phyloP scores from a whole-genome alignment of 1,284 basidiomycete species.

The Gomphus bonarii region DNA sequence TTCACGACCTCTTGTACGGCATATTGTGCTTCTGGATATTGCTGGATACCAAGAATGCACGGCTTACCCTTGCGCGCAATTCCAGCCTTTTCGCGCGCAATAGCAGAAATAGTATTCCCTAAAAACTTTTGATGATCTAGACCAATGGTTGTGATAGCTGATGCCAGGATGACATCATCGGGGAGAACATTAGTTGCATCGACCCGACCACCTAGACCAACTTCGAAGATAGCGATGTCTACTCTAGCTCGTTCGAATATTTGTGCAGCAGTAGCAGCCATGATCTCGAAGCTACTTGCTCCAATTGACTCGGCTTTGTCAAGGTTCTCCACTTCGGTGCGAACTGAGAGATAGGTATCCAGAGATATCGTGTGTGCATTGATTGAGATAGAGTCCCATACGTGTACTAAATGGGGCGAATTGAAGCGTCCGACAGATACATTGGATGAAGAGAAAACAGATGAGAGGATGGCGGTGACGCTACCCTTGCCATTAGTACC shows the following conservation, averaged over 20 bases:
- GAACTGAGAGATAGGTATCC: constrained; percentile 40
- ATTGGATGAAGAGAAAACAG: constrained; percentile 49
- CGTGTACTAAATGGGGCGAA: constrained; percentile 80
- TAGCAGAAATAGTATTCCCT: constrained; percentile 65
- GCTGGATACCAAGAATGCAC: constrained; percentile 70
- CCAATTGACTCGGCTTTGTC: constrained; percentile 35
- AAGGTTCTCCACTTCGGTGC: constrained; percentile 39
- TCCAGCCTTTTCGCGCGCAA: constrained; percentile 77
- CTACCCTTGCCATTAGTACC: constrained; percentile 99
- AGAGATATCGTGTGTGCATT: constrained; percentile 45
- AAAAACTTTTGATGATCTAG: constrained; percentile 90
- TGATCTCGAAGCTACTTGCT: constrained; percentile 78
- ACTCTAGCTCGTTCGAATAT: constrained; percentile 60
- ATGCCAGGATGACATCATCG: constrained; percentile 60
- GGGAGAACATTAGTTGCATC: constrained; percentile 93
- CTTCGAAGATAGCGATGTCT: constrained; percentile 85
- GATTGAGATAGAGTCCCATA: constrained; percentile 73
- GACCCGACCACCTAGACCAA: constrained; percentile 86
- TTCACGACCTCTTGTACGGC: constrained; percentile 32
- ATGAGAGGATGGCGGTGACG: constrained; percentile 75
- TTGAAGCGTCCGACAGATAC: constrained; percentile 80
- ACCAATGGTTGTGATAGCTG: constrained; percentile 79
- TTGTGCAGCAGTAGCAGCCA: constrained; percentile 67
- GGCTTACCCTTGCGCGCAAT: constrained; percentile 66
- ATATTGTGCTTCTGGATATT: constrained; percentile 37